A percentile compares a stretch with the other conserved stretches of the same genome.
Evolutionary conservation across 2,329 filamentous ascomycete species (phyloP).

Genomic region (Pseudogymnoascus sp.): DNA sequence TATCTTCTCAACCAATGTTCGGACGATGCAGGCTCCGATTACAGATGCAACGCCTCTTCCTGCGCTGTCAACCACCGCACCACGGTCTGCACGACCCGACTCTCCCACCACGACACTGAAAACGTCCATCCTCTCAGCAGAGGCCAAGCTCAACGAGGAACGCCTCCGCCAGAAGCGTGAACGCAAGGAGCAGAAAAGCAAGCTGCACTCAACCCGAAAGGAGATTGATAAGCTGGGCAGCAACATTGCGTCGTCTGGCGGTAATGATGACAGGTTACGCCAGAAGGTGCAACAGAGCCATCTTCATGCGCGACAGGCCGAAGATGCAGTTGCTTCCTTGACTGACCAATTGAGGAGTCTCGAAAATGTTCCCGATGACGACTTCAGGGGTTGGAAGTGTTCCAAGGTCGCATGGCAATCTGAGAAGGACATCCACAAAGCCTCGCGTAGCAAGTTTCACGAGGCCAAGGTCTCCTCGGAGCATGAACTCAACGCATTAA

Average conservation of each 20-base stretch:
- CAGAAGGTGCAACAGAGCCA: slow-evolving; percentile 69
- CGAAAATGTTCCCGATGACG: slow-evolving; percentile 54
- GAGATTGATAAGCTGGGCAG: slow-evolving; percentile 63
- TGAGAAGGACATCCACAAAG: slow-evolving; percentile 37
- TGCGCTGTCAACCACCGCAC: slow-evolving; percentile 33
- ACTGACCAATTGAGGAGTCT: slow-evolving; percentile 53
- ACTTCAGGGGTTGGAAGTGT: slow-evolving; percentile 41
- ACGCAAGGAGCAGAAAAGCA: slow-evolving; percentile 67
- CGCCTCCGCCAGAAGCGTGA: slow-evolving; percentile 59
- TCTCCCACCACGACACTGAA: slow-evolving; percentile 70
- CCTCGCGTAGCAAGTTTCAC: slow-evolving; percentile 44
- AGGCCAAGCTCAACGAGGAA: slow-evolving; percentile 61
- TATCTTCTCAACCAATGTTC: slow-evolving; percentile 63
- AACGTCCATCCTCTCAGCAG: slow-evolving; percentile 65
- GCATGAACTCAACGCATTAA: slow-evolving; percentile 51
- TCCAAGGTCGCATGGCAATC: slow-evolving; percentile 46
- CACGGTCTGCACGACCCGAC: slow-evolving; percentile 60
- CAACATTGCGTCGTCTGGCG: slow-evolving; percentile 59
- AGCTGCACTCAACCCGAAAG: slow-evolving; percentile 57
- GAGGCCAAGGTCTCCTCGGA: slow-evolving; percentile 53
- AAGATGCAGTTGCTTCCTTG: slow-evolving; percentile 48
- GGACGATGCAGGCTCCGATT: slow-evolving; percentile 24
- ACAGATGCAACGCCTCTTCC: slow-evolving; percentile 16
- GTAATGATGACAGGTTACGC: slow-evolving; percentile 65
- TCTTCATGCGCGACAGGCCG: slow-evolving; percentile 60